Conservation (phyloP, 73 alveolate genomes). For the Effrenium voratum region DNA sequence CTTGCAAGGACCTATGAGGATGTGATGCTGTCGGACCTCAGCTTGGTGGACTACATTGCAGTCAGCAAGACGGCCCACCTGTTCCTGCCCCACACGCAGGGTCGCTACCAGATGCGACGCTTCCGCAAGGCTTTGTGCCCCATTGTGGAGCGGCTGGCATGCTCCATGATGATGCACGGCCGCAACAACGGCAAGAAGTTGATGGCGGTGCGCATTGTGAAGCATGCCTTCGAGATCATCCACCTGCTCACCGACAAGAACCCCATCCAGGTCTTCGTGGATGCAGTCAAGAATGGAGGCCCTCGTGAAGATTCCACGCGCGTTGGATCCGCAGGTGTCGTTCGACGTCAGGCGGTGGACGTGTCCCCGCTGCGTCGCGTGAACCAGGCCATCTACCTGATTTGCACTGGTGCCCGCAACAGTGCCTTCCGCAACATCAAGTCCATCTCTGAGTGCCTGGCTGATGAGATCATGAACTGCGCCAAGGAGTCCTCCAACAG, state of each 20-base stretch:
- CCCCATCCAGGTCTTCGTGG: slow-evolving; percentile 98
- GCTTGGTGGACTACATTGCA: slow-evolving; percentile 96
- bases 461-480: slow-evolving; percentile 98
- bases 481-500: slow-evolving; percentile 98
- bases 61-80: slow-evolving; percentile 94
- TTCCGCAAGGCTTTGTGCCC: slow-evolving; percentile 99
- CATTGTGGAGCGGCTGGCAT: slow-evolving; percentile 98
- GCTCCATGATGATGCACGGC: slow-evolving; percentile 98
- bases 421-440: slow-evolving; percentile 98
- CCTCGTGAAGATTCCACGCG: slow-evolving; percentile 99
- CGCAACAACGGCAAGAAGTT: slow-evolving; percentile 99
- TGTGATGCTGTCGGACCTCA: slow-evolving; percentile 90
- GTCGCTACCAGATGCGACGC: slow-evolving; percentile 98
- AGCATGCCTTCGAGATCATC: slow-evolving; percentile 99
- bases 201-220: slow-evolving; percentile 99
- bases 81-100: slow-evolving; percentile 99
- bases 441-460: slow-evolving; percentile 98
- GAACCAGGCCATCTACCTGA: slow-evolving; percentile 97
- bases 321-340: slow-evolving; percentile 99
- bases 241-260: slow-evolving; percentile 98
- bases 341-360: slow-evolving; percentile 99
- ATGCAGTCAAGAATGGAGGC: slow-evolving; percentile 99
- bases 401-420: slow-evolving; percentile 98
- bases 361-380: slow-evolving; percentile 99
- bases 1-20: slow-evolving; percentile 96